Base-by-base conservation (phyloP, 768 basidiomycete genomes). In the Tylopilus intermedius region DNA sequence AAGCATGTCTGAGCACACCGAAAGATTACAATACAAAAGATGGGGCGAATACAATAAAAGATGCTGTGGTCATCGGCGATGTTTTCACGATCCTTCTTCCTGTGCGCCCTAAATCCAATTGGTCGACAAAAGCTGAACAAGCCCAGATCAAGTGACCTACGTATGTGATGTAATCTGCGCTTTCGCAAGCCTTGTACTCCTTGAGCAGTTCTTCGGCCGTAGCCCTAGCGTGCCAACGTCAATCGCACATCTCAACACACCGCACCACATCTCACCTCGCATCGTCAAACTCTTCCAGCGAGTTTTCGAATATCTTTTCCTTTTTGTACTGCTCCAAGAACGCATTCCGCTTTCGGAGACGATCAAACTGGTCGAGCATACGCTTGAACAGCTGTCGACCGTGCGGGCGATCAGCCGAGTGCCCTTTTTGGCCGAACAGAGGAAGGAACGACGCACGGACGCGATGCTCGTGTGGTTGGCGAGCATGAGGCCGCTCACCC, bases 381-480 rank as follows among this genome's bases (percentile, higher is more conserved):
- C 93, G 85, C 71, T 94, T 92, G 77, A 98, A 97, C 39, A 98
- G 72, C 93, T 95, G 64, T 15, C 44, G 33, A 35, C 33, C 11
- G 33, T 11, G 35, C 9, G 2, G 5, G 35, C 13, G 35, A 15
- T 33, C 33, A 33, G 13, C 5, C 13, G 2, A 11, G 33, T 1
- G 4, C 33, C 33, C 33, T 24, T 24, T 30, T 10, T 7, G 8
- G 30, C 33, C 8, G 33, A 14, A 11, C 33, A 33, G 14, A 37
- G 3, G 18, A 33, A 18, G 26, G 39, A 38, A 21, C 5, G 8
- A 78, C 88, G 38, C 60, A 94, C 90, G 32, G 93, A 94, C 26
- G 92, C 92, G 54, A 99, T 93, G 62, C 93, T 94, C n/a, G 96
- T 99, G 68, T 99, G 96, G 62, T 99, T 99, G 9, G 94, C 96